These are phyloP conservation scores for Neoboletus brunneissimus DNA, from an alignment of 768 basidiomycete species.

Conservation along the genomic window DNA sequence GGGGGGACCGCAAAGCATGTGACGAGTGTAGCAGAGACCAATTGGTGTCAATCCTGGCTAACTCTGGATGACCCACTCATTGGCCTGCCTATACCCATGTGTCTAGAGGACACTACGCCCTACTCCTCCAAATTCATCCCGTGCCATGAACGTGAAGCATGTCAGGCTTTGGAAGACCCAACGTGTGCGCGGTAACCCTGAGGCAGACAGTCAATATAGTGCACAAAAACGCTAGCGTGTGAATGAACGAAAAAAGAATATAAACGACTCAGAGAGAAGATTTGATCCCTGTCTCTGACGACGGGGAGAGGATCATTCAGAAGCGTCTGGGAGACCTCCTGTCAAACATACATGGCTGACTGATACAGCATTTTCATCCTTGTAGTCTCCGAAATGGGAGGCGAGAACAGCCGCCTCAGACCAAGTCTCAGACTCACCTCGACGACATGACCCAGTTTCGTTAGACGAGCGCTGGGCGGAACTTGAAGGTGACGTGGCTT, in stretches of 20 bases:
- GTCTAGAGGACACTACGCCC: neutral
- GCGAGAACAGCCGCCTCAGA: neutral
- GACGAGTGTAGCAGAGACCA: neutral
- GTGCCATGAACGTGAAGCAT: neutral
- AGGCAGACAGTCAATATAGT: slow-evolving; percentile 13
- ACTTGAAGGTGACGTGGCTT: neutral
- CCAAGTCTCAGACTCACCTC: slow-evolving; percentile 10
- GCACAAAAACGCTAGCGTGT: neutral
- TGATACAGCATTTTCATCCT: slow-evolving; percentile 28
- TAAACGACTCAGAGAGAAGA: slow-evolving; percentile 35
- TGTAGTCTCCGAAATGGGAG: neutral
- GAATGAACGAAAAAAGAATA: neutral
- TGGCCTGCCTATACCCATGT: neutral
- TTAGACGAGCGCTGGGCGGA: neutral
- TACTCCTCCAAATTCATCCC: neutral
- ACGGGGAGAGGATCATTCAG: slow-evolving; percentile 26
- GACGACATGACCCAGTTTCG: neutral
- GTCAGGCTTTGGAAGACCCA: neutral
- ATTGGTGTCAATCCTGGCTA: neutral
- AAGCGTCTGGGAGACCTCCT: slow-evolving; percentile 29
- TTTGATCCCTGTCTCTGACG: slow-evolving; percentile 14
- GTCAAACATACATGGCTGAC: slow-evolving; percentile 14
- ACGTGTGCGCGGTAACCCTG: neutral
- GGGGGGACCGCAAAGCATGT: neutral
- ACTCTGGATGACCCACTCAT: neutral